Base-by-base conservation (phyloP, 768 basidiomycete species). In the Leccinum uliginosum region DNA sequence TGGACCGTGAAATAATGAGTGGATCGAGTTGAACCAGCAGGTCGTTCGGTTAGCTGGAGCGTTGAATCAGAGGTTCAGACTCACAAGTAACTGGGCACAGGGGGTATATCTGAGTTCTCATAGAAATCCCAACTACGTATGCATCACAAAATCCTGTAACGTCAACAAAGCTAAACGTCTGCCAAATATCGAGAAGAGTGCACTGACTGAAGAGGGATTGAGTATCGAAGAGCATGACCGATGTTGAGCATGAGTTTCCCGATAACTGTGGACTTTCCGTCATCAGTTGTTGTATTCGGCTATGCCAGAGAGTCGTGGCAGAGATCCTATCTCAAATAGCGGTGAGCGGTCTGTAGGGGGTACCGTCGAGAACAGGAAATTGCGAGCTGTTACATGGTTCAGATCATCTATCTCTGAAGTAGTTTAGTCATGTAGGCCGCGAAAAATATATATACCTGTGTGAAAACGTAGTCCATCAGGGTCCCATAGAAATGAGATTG, bases 1-100 rank as follows among this genome's bases (percentile, higher is more conserved):
- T 85, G 84, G 54, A 86, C 77, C 19, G 82, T 82, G 62, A 83
- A 86, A 29, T 19, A 85, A 61, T 24, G 83, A 84, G 65, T 85
- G 84, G 40, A 86, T 69, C 4, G 74, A 66, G 65, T 85, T 85
- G 47, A 85, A n/a, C n/a, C n/a, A n/a, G 64, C 84, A 10, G 3
- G 29, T 29, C 29, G 10, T 29, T 29, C 29, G 29, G 11, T 29
- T 83, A 85, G 71, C 83, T 85, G 55, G 40, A 30, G 30, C 30
- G 30, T 30, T 11, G 1, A 30, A 30, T 30, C 30, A 30, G 30
- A 30, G 11, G 11, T 30, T 30, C 30, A 30, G 2, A 30, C 11
- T 30, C 30, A 30, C 30, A 30, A 30, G 30, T 12, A 30, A 30
- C 30, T 30, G 30, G 11, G 4, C 11, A 30, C 1, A n/a, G 30